Base-by-base conservation (phyloP, 139 green algal genomes). In the Chlamydomonas sp. region DNA sequence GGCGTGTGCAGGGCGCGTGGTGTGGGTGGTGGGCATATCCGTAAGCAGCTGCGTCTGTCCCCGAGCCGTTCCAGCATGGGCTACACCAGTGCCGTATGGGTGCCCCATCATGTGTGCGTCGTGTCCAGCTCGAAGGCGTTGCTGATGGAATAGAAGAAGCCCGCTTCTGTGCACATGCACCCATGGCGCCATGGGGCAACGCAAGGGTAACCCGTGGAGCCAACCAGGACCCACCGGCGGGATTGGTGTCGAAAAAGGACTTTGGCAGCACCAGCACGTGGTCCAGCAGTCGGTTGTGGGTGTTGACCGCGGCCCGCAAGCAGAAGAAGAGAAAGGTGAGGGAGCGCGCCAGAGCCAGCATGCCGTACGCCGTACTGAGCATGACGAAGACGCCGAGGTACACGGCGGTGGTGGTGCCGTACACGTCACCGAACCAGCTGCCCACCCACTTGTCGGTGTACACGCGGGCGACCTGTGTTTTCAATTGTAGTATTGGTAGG, bases 171-270 rank as follows among this genome's bases (percentile, higher is more conserved):
- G 31, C 31, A 49, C 31, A 49, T 49, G 31, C 31, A 49, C 31
- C 31, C 31, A 49, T 49, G 31, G 0, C 31, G 31, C 31, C 31
- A 49, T 49, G 31, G 0, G 31, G 31, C 31, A 49, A 49, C 31
- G 31, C 31, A 49, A 49, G 31, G 31, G 31, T 49, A 49, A 49
- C 31, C 31, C 31, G 31, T 49, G 31, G 31, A 49, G 31, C 31
- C 31, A 49, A 49, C 31, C 31, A 49, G 31, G 31, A 49, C 31
- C 31, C 83, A 80, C 95, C 91, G 15, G 96, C 92, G 5, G 97
- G 97, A 49, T 97, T 99, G 71, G 96, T 98, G 95, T 99, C 96
- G 82, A 99, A 99, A 92, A 99, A 99, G 57, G 88, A 62, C 91
- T 98, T 97, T 78, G 95, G 96, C 79, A 96, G 90, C 49, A 87